These are phyloP conservation scores for Verticillium dahliae DNA, from an alignment of 2,329 filamentous ascomycete genomes.

Conservation along the genomic window DNA sequence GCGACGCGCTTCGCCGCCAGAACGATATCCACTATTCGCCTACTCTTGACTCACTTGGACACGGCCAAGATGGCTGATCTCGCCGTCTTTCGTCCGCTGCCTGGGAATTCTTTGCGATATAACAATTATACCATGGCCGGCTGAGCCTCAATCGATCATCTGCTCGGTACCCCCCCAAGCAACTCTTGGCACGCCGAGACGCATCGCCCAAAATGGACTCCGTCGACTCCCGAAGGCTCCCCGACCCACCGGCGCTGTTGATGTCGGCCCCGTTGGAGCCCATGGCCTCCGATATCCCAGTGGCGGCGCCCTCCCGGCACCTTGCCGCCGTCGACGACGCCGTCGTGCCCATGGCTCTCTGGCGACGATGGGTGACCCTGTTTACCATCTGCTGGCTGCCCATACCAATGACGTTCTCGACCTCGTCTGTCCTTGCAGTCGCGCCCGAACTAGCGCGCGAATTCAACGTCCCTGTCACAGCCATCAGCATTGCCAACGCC, in stretches of 20 bases:
- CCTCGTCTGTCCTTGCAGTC: conserved; percentile 66
- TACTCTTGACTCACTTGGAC: background rate
- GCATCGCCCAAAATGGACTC: background rate
- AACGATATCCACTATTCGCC: background rate
- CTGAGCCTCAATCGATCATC: background rate
- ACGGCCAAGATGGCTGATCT: background rate
- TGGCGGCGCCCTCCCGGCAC: conserved; percentile 6
- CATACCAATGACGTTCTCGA: conserved; percentile 66
- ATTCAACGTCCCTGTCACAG: conserved; percentile 57
- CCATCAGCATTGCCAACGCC: conserved; percentile 71
- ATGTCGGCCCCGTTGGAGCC: background rate
- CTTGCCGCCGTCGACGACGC: conserved; percentile 14
- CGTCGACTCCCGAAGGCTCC: background rate
- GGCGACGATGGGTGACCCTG: conserved; percentile 13
- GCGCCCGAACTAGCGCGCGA: conserved; percentile 65
- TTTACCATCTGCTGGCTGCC: conserved; percentile 15
- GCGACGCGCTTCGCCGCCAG: background rate
- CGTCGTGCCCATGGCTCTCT: conserved; percentile 10
- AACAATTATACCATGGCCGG: background rate
- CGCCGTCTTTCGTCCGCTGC: background rate
- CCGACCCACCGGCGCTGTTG: background rate
- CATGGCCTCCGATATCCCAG: background rate
- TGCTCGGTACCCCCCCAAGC: background rate
- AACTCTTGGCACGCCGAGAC: background rate
- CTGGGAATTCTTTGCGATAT: background rate